Base-by-base conservation (phyloP, 169 alveolate species). In the Cryptosporidium meleagridis region DNA sequence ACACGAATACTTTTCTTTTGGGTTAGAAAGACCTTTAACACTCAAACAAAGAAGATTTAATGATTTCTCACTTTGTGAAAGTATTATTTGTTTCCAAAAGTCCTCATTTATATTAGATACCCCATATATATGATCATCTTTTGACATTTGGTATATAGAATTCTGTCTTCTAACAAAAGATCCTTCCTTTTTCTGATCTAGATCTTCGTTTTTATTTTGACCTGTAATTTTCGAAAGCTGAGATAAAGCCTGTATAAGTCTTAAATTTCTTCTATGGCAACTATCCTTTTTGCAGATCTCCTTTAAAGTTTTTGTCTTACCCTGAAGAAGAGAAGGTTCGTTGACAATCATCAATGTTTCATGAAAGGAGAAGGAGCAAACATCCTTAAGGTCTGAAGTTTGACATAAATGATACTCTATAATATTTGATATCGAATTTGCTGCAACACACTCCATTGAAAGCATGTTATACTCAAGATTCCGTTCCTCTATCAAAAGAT, bases 291-390 rank as follows among this genome's bases (percentile, higher is more conserved):
- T 68, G 23, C 89, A 80, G 44, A 51, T 55, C 23, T 59, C 41
- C 26, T 80, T 41, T 9, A 80, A 31, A 2, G 59, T 65, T 33
- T 65, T 59, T 26, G 14, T 44, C 12, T 80, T 58, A 41, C 70
- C 52, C n/a, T 41, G 26, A 37, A 80, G 37, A 59, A 31, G 33
- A 16, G 41, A 23, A 6, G 89, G 89, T 9, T 80, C 41, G 45
- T 65, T 59, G 39, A 80, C 23, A 7, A 62, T 62, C 73, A 62
- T 10, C 14, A 80, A 45, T 1, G 89, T 80, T 65, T 80, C 89
- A n/a, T 80, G 89, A 26, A 80, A 80, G 5, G 89, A 80, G n/a
- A 39, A 59, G 23, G 89, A 80, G 14, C 89, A 80, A 7, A 12
- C 12, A 65, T 41, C 45, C 26, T 53, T 53, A n/a, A 21, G 6